phyloP scores from a whole-genome alignment of 2,329 filamentous ascomycete genomes.

The Cercospora sesami region DNA sequence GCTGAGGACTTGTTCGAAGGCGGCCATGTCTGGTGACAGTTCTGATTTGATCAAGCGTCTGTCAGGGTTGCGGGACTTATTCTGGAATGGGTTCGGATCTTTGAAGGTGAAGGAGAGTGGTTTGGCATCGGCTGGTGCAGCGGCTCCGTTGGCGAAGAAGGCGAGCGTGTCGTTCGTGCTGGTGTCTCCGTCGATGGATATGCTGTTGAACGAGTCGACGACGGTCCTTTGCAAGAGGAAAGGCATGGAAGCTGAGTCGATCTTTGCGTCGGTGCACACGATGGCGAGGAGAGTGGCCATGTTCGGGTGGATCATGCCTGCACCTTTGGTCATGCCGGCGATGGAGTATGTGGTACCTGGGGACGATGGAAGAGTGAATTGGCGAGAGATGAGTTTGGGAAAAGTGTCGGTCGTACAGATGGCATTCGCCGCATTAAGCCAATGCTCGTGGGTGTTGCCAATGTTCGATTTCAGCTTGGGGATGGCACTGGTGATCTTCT shows the following conservation, averaged over 20 bases:
- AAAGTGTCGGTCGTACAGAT: slow-evolving; percentile 99
- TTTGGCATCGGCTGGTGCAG: slow-evolving; percentile 41
- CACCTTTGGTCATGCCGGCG: slow-evolving; percentile 94
- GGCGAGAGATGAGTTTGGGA: slow-evolving; percentile 85
- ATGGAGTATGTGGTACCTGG: slow-evolving; percentile 75
- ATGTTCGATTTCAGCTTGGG: slow-evolving; percentile 72
- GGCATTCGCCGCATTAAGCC: slow-evolving; percentile 80
- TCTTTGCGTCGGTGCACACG: slow-evolving; percentile 85
- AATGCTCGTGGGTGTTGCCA: slow-evolving; percentile 75
- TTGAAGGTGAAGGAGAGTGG: slow-evolving; percentile 5
- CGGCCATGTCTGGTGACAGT: background rate
- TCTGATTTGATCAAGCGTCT: background rate
- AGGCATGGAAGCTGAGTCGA: slow-evolving; percentile 68
- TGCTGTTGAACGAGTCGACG: slow-evolving; percentile 89
- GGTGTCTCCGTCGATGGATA: slow-evolving; percentile 95
- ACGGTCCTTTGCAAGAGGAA: slow-evolving; percentile 70
- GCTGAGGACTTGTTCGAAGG: slow-evolving; percentile 62
- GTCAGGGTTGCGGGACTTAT: background rate
- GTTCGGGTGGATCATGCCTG: slow-evolving; percentile 98
- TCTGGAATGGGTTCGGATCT: background rate
- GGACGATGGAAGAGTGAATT: slow-evolving; percentile 81
- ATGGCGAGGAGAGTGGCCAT: slow-evolving; percentile 95
- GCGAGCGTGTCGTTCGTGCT: slow-evolving; percentile 97
- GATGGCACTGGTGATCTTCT: slow-evolving; percentile 82
- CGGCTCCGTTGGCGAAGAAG: slow-evolving; percentile 91